phyloP scores from a whole-genome alignment of 768 basidiomycete species.

The Cyclocybe cylindracea region DNA sequence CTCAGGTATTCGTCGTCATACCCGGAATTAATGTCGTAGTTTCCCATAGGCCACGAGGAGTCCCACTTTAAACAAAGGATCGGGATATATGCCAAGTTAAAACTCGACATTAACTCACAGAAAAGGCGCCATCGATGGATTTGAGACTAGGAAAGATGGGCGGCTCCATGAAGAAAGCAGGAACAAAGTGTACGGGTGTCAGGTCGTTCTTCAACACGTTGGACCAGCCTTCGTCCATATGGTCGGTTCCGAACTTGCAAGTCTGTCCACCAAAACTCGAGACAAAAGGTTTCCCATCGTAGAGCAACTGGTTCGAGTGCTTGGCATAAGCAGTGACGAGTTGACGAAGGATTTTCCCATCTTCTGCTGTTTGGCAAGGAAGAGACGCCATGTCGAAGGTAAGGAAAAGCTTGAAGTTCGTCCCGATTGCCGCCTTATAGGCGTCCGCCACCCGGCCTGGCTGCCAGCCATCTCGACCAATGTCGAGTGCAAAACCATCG shows the following conservation, averaged over 20 bases:
- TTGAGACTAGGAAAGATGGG: conserved; percentile 33
- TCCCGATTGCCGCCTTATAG: conserved; percentile 35
- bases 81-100: neutral
- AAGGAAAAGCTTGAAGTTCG: conserved; percentile 46
- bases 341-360: conserved; percentile 32
- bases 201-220: conserved; percentile 27
- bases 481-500: conserved; percentile 57
- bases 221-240: conserved; percentile 45
- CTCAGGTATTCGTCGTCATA: conserved; percentile 28
- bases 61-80: conserved; percentile 43
- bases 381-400: conserved; percentile 49
- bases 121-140: conserved; percentile 54
- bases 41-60: conserved; percentile 48
- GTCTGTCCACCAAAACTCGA: conserved; percentile 56
- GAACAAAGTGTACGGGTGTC: conserved; percentile 50
- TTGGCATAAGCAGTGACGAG: conserved; percentile 39
- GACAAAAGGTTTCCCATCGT: conserved; percentile 41
- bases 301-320: conserved; percentile 43
- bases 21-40: conserved; percentile 30
- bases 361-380: conserved; percentile 37
- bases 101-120: conserved; percentile 29
- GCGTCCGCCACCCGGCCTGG: conserved; percentile 43
- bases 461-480: conserved; percentile 53
- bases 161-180: conserved; percentile 58
- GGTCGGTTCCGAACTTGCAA: conserved; percentile 51